Evolutionary conservation across 1,284 basidiomycete species (phyloP), one percentile per base, ranked within the genome.

Genomic region (Cyathus olla): DNA sequence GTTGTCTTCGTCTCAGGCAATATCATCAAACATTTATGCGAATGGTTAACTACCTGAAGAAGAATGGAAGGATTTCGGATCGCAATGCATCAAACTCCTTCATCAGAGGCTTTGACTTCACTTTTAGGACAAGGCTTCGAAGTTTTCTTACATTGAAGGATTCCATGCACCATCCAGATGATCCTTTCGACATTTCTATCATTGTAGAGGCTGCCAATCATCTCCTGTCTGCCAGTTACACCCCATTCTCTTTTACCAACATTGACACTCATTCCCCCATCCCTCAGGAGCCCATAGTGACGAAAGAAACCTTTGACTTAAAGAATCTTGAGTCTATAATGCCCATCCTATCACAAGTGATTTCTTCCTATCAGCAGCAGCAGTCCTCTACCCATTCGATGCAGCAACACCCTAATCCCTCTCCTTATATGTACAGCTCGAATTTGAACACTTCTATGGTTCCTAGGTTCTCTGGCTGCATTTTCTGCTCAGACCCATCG

Each of bases 101-200:
- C 15, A 26, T 57, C 8, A 19, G 15, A 24, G 56, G 56, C 29
- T 31, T 57, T 10, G 47, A 47, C 3, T 13, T 27, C 3, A 3
- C 6, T 10, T 21, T 57, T 15, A n/a, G 31, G 6, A 29, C 19
- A 2, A 22, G 35, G 5, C 35, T 51, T 8, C 37, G 21, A 26
- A 17, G 37, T 49, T 51, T 53, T 39, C 49, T 59, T 27, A 31
- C 49, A 2, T 19, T 27, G 17, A 22, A 52, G 24, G n/a, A 46
- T 22, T 50, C 37, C 10, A 28, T 26, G 5, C 57, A 59, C 29
- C 57, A 53, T n/a, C 37, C 24, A 9, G 50, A 53, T 11, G 57
- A 52, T 24, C 35, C 49, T 13, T 53, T 19, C 17, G 3, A 19
- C 29, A 5, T 59, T 11, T 21, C 52, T 35, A 6, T 4, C 17